These are phyloP conservation scores for Vigna mungo DNA, from an alignment of 306 rosid species.

Conservation along the genomic window DNA sequence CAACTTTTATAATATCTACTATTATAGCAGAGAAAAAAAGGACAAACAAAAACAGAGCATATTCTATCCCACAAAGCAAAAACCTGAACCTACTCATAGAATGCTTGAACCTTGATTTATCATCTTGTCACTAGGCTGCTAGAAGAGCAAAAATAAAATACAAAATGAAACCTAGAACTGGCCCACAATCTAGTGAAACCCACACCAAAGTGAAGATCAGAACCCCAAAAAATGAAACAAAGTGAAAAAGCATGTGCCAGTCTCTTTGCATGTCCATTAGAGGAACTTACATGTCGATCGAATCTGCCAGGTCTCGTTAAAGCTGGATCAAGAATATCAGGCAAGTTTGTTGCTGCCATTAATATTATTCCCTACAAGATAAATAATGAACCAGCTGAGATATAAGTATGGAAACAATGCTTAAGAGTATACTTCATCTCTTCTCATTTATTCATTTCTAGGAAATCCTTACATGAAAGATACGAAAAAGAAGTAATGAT, in stretches of 20 bases:
- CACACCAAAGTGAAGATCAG: too few species aligned
- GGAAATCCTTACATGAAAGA: too few species aligned
- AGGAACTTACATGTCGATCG: slow-evolving; percentile 86
- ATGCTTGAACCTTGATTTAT: slow-evolving; percentile 1
- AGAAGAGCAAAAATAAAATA: not conserved
- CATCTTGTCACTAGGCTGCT: not conserved
- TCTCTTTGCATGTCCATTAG: not conserved
- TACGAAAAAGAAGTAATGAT: too few species aligned
- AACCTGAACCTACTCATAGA: not conserved
- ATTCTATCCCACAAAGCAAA: not conserved
- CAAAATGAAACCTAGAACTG: not conserved
- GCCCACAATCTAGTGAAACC: slow-evolving; percentile 6
- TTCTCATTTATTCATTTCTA: too few species aligned
- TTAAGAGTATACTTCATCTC: too few species aligned
- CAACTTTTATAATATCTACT: not conserved
- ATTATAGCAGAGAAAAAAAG: not conserved
- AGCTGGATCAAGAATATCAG: slow-evolving; percentile 99
- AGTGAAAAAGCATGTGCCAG: slow-evolving; percentile 8
- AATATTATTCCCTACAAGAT: slow-evolving; percentile 87
- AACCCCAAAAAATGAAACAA: not conserved
- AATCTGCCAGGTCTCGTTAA: slow-evolving; percentile 99
- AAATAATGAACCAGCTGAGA: slow-evolving; percentile 13
- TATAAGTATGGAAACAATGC: too few species aligned
- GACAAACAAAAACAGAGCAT: not conserved
- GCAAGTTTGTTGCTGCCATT: slow-evolving; percentile 99